These are phyloP conservation scores for Calonectria honghensis DNA, from an alignment of 2,329 filamentous ascomycete species.

Conservation along the genomic window DNA sequence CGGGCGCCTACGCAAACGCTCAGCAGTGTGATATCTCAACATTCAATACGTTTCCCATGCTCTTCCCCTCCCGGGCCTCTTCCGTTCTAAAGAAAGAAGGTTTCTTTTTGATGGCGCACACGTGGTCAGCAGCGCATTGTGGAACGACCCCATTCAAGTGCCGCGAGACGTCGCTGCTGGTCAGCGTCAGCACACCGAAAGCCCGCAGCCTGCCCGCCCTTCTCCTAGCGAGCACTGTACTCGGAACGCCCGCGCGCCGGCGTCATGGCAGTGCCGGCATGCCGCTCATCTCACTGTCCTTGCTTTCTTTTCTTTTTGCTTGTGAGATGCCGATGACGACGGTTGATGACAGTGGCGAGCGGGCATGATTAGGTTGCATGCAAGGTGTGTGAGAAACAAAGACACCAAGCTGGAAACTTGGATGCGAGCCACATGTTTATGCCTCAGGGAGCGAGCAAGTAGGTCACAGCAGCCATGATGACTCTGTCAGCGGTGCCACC, in stretches of 20 bases:
- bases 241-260: neutral
- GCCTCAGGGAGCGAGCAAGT: neutral
- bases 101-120: constrained; percentile 6
- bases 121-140: constrained; percentile 28
- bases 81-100: constrained; percentile 36
- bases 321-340: constrained; percentile 19
- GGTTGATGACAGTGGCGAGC: constrained; percentile 14
- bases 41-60: neutral
- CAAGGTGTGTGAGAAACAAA: constrained; percentile 10
- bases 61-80: neutral
- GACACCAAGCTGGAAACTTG: too few relatives aligned
- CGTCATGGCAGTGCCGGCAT: constrained; percentile 18
- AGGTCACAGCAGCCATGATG: neutral
- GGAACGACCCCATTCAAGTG: constrained; percentile 28
- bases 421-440: neutral
- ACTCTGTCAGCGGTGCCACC: neutral
- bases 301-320: neutral
- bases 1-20: constrained; percentile 36
- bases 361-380: constrained; percentile 3
- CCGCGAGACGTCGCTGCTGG: constrained; percentile 10
- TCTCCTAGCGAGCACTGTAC: constrained; percentile 1
- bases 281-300: neutral
- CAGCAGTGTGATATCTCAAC: constrained; percentile 1
- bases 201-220: neutral
- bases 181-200: constrained; percentile 32